These are phyloP conservation scores for Nemania bipapillata DNA, from an alignment of 2,329 filamentous ascomycete species.

Conservation along the genomic window DNA sequence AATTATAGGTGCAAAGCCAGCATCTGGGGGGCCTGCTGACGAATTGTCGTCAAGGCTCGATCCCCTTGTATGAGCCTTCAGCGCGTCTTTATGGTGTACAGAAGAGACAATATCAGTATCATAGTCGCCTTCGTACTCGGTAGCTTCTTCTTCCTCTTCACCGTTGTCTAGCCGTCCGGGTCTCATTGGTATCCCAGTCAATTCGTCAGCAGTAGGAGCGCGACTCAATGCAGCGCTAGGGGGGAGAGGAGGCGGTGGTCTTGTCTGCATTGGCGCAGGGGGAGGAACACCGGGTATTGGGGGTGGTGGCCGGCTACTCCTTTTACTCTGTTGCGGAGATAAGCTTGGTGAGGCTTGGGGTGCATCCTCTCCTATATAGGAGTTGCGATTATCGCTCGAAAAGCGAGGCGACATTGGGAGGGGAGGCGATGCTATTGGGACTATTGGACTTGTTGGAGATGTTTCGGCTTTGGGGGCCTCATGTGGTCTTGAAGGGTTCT, in stretches of 20 bases:
- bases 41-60: conserved; percentile 78
- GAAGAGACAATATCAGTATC: conserved; percentile 97
- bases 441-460: conserved; percentile 56
- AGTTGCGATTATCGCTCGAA: conserved; percentile 50
- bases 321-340: conserved; percentile 59
- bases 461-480: conserved; percentile 55
- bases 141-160: conserved; percentile 81
- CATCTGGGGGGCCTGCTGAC: conserved; percentile 66
- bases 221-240: conserved; percentile 64
- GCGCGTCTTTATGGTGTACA: conserved; percentile 90
- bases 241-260: conserved; percentile 76
- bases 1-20: conserved; percentile 58
- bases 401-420: conserved; percentile 58
- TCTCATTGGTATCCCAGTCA: conserved; percentile 56
- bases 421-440: conserved; percentile 59
- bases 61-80: conserved; percentile 83
- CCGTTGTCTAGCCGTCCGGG: conserved; percentile 62
- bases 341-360: conserved; percentile 55
- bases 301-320: conserved; percentile 67
- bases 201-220: conserved; percentile 68
- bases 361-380: conserved; percentile 52
- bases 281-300: conserved; percentile 70
- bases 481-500: conserved; percentile 58
- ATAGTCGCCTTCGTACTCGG: conserved; percentile 97
- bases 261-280: conserved; percentile 62